Conservation (phyloP, 345 rosid genomes). For the Cardamine resedifolia region DNA sequence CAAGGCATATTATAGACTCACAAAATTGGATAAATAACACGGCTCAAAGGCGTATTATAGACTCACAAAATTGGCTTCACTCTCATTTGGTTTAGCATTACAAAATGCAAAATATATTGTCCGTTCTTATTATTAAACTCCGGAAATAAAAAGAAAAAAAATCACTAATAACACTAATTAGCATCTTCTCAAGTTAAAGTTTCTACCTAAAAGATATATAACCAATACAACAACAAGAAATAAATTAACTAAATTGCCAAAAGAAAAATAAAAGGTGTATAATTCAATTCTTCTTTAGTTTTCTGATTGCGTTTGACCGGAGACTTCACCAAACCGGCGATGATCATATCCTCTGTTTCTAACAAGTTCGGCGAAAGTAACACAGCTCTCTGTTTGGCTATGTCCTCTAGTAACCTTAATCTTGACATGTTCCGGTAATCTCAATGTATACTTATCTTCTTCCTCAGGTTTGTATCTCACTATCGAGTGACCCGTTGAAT, state of each 20-base stretch:
- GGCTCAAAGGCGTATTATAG: not conserved
- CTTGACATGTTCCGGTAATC: conserved; percentile 57
- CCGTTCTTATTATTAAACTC: conserved; percentile 13
- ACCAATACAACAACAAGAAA: conserved; percentile 31
- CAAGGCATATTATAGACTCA: too few species aligned
- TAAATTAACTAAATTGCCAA: not conserved
- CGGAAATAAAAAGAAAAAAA: not conserved
- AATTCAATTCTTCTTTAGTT: not conserved
- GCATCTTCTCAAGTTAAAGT: not conserved
- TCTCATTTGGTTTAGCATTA: not conserved
- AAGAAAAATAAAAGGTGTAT: not conserved
- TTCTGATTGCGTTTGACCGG: conserved; percentile 28
- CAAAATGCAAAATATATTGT: not conserved
- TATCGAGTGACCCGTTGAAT: conserved; percentile 80
- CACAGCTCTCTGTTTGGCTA: conserved; percentile 55
- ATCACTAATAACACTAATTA: conserved; percentile 16
- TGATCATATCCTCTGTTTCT: conserved; percentile 25
- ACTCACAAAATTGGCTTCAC: not conserved
- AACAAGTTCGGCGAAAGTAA: conserved; percentile 52
- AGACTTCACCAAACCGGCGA: conserved; percentile 42
- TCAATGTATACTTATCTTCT: conserved; percentile 56
- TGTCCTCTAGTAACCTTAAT: conserved; percentile 47
- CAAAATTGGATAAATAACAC: too few species aligned
- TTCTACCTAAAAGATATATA: conserved; percentile 21
- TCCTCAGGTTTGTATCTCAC: conserved; percentile 38